Conservation (phyloP, 1,139 yeast species). For the Magnusiomyces fungicola region DNA sequence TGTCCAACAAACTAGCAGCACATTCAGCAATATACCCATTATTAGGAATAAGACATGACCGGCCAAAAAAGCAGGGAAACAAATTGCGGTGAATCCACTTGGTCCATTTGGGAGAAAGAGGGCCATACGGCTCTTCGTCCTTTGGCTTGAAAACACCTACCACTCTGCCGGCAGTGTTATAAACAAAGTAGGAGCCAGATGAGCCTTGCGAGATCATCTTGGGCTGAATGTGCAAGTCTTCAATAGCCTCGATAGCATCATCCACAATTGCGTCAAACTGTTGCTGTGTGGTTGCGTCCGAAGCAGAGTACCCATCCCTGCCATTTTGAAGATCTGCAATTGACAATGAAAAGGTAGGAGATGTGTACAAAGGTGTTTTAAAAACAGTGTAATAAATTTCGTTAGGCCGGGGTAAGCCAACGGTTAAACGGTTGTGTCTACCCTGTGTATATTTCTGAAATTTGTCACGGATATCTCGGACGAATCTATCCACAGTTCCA, state of each 20-base stretch:
- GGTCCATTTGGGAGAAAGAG: conserved; percentile 71
- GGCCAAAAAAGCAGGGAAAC: conserved; percentile 71
- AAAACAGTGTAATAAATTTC: conserved; percentile 50
- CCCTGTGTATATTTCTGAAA: conserved; percentile 7
- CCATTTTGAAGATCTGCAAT: conserved; percentile 13
- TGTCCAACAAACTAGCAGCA: conserved; percentile 60
- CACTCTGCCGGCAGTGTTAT: conserved; percentile 31
- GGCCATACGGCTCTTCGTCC: conserved; percentile 79
- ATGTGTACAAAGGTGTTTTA: conserved; percentile 31
- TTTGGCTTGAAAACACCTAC: conserved; percentile 70
- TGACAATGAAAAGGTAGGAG: conserved; percentile 24
- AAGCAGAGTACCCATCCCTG: conserved; percentile 26
- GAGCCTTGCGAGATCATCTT: conserved; percentile 56
- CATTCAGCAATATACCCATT: conserved; percentile 67
- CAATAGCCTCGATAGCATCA: conserved; percentile 40
- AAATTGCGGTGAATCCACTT: conserved; percentile 72
- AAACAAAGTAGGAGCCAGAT: conserved; percentile 63
- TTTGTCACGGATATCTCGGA: conserved; percentile 8
- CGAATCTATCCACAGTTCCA: conserved; percentile 12
- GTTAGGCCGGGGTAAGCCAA: conserved; percentile 7
- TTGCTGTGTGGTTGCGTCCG: conserved; percentile 2
- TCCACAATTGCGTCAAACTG: conserved; percentile 37
- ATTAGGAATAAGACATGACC: conserved; percentile 67
- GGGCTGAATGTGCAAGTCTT: conserved; percentile 37
- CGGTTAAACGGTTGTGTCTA: conserved; percentile 3